Percentiles rank a stretch among this genome's conserved stretches.
phyloP scores from a whole-genome alignment of 208 protist genomes.

The Crithidia thermophila region DNA sequence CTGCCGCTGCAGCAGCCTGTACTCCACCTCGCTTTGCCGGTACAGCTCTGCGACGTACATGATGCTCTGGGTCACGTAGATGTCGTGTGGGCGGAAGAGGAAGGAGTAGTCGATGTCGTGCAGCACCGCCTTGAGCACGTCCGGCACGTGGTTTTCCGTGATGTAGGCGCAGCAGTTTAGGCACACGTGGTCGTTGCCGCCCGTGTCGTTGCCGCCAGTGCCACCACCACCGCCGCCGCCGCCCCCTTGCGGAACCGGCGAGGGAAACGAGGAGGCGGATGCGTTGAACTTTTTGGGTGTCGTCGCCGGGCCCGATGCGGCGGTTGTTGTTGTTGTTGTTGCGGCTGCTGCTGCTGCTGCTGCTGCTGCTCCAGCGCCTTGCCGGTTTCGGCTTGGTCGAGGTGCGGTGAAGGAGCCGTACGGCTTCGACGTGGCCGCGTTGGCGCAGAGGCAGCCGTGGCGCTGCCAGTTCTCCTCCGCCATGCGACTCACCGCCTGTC shows the following conservation, averaged over 20 bases:
- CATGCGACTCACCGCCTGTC: constrained; percentile 32
- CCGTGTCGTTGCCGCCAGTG: background rate
- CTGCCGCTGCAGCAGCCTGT: constrained; percentile 11
- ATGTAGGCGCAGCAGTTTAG: constrained; percentile 50
- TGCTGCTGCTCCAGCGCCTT: background rate
- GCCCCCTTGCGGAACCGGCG: too few relatives aligned
- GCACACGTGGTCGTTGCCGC: constrained; percentile 14
- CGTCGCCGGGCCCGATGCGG: too few relatives aligned
- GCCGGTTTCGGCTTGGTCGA: background rate
- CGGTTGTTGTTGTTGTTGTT: too few relatives aligned
- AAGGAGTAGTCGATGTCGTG: constrained; percentile 56
- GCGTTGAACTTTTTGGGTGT: too few relatives aligned
- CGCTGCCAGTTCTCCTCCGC: constrained; percentile 36
- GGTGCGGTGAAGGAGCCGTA: constrained; percentile 6
- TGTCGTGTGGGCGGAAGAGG: constrained; percentile 49
- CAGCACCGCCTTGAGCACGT: constrained; percentile 57
- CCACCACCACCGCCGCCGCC: too few relatives aligned
- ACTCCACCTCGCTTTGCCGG: constrained; percentile 42
- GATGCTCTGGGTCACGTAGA: constrained; percentile 33
- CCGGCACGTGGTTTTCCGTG: constrained; percentile 50
- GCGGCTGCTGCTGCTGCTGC: background rate
- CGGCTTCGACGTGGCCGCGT: background rate
- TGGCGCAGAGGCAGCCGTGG: constrained; percentile 47
- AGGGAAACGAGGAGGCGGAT: background rate
- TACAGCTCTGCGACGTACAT: constrained; percentile 57